Conservation (phyloP, 73 alveolate species). For the Paramecium tetraurelia region DNA sequence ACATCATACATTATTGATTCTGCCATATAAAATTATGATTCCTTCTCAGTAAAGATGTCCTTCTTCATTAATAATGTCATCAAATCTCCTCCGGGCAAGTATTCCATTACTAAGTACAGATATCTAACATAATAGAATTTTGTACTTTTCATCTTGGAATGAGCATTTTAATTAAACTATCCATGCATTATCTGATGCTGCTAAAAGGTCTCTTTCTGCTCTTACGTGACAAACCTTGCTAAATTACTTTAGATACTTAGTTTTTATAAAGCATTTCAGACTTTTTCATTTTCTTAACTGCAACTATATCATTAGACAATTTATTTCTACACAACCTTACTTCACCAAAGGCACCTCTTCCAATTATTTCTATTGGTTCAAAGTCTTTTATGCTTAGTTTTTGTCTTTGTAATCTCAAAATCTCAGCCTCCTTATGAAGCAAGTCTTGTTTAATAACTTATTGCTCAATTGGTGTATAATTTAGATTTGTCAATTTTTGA, state of each 20-base stretch:
- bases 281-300: constrained; percentile 74
- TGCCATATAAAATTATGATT: constrained; percentile 82
- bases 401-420: constrained; percentile 49
- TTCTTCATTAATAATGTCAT: constrained; percentile 87
- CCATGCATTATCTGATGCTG: constrained; percentile 68
- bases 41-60: constrained; percentile 86
- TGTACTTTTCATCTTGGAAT: constrained; percentile 65
- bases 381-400: constrained; percentile 65
- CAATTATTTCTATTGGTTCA: constrained; percentile 76
- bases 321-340: constrained; percentile 75
- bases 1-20: constrained; percentile 68
- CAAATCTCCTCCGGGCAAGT: constrained; percentile 69
- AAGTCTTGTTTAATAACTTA: constrained; percentile 67
- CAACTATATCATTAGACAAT: constrained; percentile 57
- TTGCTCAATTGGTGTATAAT: constrained; percentile 63
- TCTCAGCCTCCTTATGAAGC: constrained; percentile 67
- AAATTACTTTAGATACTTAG: constrained; percentile 32
- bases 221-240: constrained; percentile 60
- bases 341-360: constrained; percentile 92
- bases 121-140: constrained; percentile 49
- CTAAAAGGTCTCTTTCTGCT: constrained; percentile 84
- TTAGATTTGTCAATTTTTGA: constrained; percentile 63
- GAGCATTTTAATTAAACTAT: constrained; percentile 66
- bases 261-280: constrained; percentile 77
- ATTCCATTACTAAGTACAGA: constrained; percentile 71